Percentiles rank a stretch among this genome's conserved stretches.
These are phyloP conservation scores for Heliosperma pusillum DNA, from an alignment of 148 eudicot species.

Conservation along the genomic window DNA sequence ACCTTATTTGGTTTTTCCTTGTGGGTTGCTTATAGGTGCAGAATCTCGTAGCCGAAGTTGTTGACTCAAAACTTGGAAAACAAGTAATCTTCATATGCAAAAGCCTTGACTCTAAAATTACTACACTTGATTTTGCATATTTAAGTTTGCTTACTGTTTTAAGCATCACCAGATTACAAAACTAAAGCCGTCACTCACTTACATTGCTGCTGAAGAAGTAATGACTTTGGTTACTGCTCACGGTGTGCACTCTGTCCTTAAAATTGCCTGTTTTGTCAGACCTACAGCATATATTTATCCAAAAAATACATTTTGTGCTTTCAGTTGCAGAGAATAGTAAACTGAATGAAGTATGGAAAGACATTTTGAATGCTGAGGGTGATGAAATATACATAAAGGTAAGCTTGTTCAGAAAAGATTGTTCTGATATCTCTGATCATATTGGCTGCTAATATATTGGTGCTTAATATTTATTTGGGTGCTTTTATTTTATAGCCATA, in stretches of 20 bases:
- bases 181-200: constrained; percentile 74
- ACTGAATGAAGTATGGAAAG: constrained; percentile 87
- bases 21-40: constrained; percentile 55
- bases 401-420: constrained; percentile 4
- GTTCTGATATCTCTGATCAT: not conserved
- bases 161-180: constrained; percentile 54
- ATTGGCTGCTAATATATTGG: not conserved
- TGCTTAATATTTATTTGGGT: not conserved
- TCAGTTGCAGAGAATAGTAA: constrained; percentile 81
- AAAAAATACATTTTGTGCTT: constrained; percentile 18
- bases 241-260: constrained; percentile 36
- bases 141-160: constrained; percentile 7
- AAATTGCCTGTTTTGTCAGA: not conserved
- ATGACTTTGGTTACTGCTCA: constrained; percentile 98
- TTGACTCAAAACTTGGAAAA: constrained; percentile 91
- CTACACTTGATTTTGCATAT: constrained; percentile 13
- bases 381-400: constrained; percentile 97
- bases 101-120: not conserved
- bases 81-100: constrained; percentile 48
- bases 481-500: not conserved
- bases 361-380: constrained; percentile 78
- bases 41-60: constrained; percentile 92
- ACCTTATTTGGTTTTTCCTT: constrained; percentile 2
- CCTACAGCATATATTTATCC: constrained; percentile 2
- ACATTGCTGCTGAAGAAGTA: constrained; percentile 87